Percentiles rank a stretch among this genome's conserved stretches.
Conservation (phyloP, 805 yeast species). For the Cephaloascus fragrans region DNA sequence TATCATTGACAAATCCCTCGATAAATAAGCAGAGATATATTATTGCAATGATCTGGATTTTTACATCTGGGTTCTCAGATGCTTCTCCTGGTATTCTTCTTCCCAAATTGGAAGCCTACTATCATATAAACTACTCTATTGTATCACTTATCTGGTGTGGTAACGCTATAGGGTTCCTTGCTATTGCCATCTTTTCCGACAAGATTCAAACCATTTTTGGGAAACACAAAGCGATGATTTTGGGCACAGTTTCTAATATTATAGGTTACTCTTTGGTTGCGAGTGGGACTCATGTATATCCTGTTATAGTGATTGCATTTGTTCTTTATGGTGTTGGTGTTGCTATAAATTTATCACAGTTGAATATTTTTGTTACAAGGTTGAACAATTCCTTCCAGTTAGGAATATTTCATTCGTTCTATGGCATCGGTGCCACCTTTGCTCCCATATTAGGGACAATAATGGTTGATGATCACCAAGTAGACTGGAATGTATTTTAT, state of each 20-base stretch:
- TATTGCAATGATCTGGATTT: constrained; percentile 7
- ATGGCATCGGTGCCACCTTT: constrained; percentile 16
- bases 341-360: constrained; percentile 12
- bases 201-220: constrained; percentile 15
- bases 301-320: constrained; percentile 12
- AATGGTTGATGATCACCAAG: constrained; percentile 10
- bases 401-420: constrained; percentile 12
- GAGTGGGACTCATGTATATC: constrained; percentile 11
- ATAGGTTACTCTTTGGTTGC: constrained; percentile 10
- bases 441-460: constrained; percentile 15
- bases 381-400: constrained; percentile 10
- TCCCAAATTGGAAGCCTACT: constrained; percentile 15
- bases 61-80: constrained; percentile 14
- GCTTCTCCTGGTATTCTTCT: constrained; percentile 19
- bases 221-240: constrained; percentile 6
- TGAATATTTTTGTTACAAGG: constrained; percentile 12
- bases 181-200: constrained; percentile 14
- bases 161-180: constrained; percentile 16
- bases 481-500: constrained; percentile 15
- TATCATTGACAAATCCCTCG: background rate
- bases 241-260: constrained; percentile 7
- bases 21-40: background rate
- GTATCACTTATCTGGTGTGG: constrained; percentile 19
- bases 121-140: constrained; percentile 13
- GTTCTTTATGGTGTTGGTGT: constrained; percentile 14